These are phyloP conservation scores for Amborella trichopoda DNA, from an alignment of 164 flowering plant genomes.

Conservation along the genomic window DNA sequence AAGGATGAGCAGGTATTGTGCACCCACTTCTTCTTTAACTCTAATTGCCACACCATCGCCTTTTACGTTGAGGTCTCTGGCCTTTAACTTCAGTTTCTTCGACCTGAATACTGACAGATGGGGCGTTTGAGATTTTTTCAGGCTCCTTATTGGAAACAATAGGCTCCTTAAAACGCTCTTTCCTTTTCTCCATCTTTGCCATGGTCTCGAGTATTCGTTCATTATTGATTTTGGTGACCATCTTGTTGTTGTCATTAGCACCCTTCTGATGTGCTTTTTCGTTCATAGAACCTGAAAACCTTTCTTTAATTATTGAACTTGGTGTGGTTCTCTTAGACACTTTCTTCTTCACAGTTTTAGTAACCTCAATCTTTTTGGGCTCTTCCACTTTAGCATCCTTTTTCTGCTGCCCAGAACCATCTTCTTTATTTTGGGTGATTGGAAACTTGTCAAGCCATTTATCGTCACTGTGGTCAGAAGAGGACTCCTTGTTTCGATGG, in stretches of 20 bases:
- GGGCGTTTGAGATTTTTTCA: conserved; percentile 13
- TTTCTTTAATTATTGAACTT: background rate
- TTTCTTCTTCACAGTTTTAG: conserved; percentile 2
- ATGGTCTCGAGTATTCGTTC: conserved; percentile 36
- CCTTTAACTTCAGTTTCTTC: conserved; percentile 19
- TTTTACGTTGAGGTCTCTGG: conserved; percentile 46
- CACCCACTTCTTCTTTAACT: no score
- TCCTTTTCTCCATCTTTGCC: conserved; percentile 62
- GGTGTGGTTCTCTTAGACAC: conserved; percentile 7
- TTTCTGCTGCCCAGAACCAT: conserved; percentile 33
- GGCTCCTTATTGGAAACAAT: conserved; percentile 20
- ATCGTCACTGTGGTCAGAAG: conserved; percentile 7
- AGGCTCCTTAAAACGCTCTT: conserved; percentile 62
- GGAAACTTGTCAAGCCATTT: conserved; percentile 15
- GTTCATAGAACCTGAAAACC: conserved; percentile 2
- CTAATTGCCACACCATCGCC: conserved; percentile 50
- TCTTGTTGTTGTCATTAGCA: conserved; percentile 8
- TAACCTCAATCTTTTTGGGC: conserved; percentile 1
- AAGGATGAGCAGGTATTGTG: no score
- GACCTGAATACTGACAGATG: conserved; percentile 10
- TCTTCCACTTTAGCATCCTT: conserved; percentile 34
- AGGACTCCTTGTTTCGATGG: conserved; percentile 2
- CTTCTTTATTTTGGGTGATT: conserved; percentile 9
- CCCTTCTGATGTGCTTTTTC: conserved; percentile 5
- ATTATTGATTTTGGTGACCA: conserved; percentile 16